phyloP scores from a whole-genome alignment of 345 rosid species.

The Moringa oleifera region DNA sequence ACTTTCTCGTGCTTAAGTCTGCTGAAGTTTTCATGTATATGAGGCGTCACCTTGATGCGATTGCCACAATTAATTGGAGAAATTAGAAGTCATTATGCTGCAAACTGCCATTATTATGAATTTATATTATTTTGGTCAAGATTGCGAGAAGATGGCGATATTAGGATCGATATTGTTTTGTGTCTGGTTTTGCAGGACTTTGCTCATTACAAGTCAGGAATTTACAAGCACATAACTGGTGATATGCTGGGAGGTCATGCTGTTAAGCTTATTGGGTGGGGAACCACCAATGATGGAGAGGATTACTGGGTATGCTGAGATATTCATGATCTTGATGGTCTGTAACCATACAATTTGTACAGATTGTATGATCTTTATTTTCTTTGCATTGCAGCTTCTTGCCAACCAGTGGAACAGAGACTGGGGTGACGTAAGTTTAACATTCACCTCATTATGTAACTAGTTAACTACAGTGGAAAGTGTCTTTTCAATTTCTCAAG shows the following conservation, averaged over 20 bases:
- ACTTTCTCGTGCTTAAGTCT: neutral
- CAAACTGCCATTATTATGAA: neutral
- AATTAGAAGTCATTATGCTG: too few species aligned
- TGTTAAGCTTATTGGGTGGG: conserved; percentile 97
- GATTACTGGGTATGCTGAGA: conserved; percentile 77
- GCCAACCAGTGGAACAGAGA: conserved; percentile 92
- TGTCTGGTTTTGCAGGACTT: conserved; percentile 53
- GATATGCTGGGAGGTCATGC: conserved; percentile 82
- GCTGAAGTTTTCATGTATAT: neutral
- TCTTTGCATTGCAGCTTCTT: conserved; percentile 53
- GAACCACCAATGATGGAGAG: conserved; percentile 73
- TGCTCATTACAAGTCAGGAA: conserved; percentile 94
- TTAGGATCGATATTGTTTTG: neutral
- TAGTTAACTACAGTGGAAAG: neutral
- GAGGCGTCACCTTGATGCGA: conserved; percentile 1
- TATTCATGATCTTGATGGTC: neutral
- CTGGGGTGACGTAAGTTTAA: conserved; percentile 87
- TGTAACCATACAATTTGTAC: neutral
- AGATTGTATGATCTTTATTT: conserved; percentile 1
- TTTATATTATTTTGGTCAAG: neutral
- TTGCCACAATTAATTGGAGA: neutral
- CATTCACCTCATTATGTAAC: neutral
- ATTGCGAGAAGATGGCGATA: neutral
- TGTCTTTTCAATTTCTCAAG: neutral
- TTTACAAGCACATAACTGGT: conserved; percentile 80